Evolutionary conservation across 768 basidiomycete genomes (phyloP).

Genomic region (Serendipita sp.): DNA sequence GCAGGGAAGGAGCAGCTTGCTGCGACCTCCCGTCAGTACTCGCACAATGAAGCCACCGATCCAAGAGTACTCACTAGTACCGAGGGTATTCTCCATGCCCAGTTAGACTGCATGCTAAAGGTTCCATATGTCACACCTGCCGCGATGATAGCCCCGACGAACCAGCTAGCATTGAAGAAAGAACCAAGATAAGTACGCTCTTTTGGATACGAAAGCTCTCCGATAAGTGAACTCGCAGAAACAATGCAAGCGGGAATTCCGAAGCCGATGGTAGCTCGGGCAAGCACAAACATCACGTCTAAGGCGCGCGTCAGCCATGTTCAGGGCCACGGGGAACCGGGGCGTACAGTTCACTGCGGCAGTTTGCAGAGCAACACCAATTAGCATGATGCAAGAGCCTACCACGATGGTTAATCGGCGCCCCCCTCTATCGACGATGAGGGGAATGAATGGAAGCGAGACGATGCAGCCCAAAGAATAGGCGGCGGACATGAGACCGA

Average conservation of each 20-base stretch:
- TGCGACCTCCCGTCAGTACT: neutral
- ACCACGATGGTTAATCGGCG: slow-evolving; percentile 35
- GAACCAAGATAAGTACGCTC: slow-evolving; percentile 8
- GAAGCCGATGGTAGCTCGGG: slow-evolving; percentile 9
- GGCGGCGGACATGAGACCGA: slow-evolving; percentile 42
- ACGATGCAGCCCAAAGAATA: slow-evolving; percentile 45
- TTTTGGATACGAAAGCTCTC: slow-evolving; percentile 10
- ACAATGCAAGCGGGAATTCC: slow-evolving; percentile 10
- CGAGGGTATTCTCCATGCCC: slow-evolving; percentile 62
- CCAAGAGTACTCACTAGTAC: slow-evolving; percentile 20
- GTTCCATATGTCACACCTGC: slow-evolving; percentile 12
- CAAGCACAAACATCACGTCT: slow-evolving; percentile 19
- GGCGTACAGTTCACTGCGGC: slow-evolving; percentile 8
- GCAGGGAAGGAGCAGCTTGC: slow-evolving; percentile 35
- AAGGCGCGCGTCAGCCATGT: slow-evolving; percentile 28
- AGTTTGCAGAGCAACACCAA: slow-evolving; percentile 10
- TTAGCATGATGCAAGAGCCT: slow-evolving; percentile 22
- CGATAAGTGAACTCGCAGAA: slow-evolving; percentile 8
- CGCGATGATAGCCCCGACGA: slow-evolving; percentile 14
- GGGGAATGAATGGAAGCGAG: slow-evolving; percentile 37
- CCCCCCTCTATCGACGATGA: slow-evolving; percentile 35
- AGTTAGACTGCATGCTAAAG: slow-evolving; percentile 20
- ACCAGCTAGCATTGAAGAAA: slow-evolving; percentile 10
- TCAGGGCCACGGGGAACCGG: neutral
- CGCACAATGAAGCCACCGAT: neutral